Evolutionary conservation across 306 rosid species (phyloP).

Genomic region (Cicer pinnatifidum): DNA sequence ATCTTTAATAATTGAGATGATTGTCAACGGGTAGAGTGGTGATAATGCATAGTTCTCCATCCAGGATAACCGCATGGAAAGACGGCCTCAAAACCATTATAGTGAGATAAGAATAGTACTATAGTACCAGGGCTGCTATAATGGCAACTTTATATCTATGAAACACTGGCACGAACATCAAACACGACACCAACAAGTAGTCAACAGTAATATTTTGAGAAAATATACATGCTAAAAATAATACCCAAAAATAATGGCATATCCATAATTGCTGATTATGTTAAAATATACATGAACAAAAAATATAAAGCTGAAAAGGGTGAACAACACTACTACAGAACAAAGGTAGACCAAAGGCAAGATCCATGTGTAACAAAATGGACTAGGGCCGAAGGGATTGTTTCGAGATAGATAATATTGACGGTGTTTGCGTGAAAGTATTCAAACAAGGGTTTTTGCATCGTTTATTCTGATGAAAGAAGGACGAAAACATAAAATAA

Average conservation of each 20-base stretch:
- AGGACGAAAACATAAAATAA: not conserved
- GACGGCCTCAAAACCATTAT: not conserved
- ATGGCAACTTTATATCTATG: not conserved
- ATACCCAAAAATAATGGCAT: not conserved
- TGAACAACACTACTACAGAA: conserved; percentile 1
- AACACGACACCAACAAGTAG: too few species aligned
- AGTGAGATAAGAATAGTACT: not conserved
- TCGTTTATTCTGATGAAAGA: not conserved
- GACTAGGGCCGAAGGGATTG: not conserved
- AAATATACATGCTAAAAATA: not conserved
- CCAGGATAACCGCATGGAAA: conserved; percentile 4
- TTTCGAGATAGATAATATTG: not conserved
- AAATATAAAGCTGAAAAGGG: not conserved
- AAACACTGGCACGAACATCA: too few species aligned
- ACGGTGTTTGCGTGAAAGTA: not conserved
- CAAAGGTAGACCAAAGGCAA: conserved; percentile 4
- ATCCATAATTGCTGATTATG: not conserved
- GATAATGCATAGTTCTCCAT: conserved; percentile 4
- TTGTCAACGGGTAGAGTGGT: not conserved
- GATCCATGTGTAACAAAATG: not conserved
- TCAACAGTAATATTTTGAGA: too few species aligned
- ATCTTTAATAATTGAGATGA: conserved; percentile 1
- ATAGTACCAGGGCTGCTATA: not conserved
- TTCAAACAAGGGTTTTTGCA: not conserved
- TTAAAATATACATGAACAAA: not conserved